Evolutionary conservation across 192 early-diverging fungal genomes (phyloP), one percentile per base, ranked within the genome.

Genomic region (Paraglomus brasilianum): DNA sequence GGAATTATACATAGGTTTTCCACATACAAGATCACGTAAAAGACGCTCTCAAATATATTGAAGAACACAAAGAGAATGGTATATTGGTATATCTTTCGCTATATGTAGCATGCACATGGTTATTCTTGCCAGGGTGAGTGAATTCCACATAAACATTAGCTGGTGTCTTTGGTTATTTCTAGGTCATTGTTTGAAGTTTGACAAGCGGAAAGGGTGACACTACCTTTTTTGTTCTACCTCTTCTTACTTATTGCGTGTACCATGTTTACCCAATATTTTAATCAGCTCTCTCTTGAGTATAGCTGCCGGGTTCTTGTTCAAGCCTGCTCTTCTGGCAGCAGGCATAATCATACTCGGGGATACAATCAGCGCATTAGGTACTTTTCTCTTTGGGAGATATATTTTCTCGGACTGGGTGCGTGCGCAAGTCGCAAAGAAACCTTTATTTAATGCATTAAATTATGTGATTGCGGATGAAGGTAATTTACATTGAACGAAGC

Each of bases 321-420:
- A 77, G 47, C 78, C 78, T 7, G 49, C 70, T 52, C 74, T 74
- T 9, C 15, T 80, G 40, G 78, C 78, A 6, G 51, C 74, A 5
- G 19, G 55, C 1, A 57, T 80, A 41, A 74, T 80, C 10, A 49
- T 80, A 2, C 0, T 71, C 41, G 78, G 78, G 2, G 78, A 80
- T 59, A 19, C 68, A 38, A 71, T 77, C 30, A 75, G 66, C 8
- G 75, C 78, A 5, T 21, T 74, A 2, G 51, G 67, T 5, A 72
- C 78, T 6, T 80, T 80, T 51, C 46, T 80, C 19, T 80, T 80
- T 75, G 78, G 78, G 1, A 72, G 75, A 41, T 80, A 80, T 58
- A 64, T 80, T 14, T 80, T 80, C 30, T 80, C 76, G 40, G 75
- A 77, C 61, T 80, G 78, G 78, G 78, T 80, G 17, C 72, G 64